These are phyloP conservation scores for Alternaria gansuensis DNA, from an alignment of 2,329 filamentous ascomycete genomes.

Conservation along the genomic window DNA sequence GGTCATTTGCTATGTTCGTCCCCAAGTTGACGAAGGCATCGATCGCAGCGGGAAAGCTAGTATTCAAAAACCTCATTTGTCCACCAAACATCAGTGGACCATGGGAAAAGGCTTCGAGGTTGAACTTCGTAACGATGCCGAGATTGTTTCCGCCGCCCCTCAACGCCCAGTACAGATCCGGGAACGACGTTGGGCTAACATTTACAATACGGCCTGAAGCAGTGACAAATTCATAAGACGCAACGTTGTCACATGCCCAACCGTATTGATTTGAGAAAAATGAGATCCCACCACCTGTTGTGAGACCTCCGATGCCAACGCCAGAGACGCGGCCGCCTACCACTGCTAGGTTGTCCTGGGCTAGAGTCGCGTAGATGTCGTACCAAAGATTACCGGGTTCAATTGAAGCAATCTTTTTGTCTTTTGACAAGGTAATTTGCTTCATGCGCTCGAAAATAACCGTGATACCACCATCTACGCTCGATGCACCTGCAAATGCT, in stretches of 20 bases:
- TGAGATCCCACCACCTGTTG: slow-evolving; percentile 38
- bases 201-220: slow-evolving; percentile 29
- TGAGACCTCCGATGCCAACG: slow-evolving; percentile 42
- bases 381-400: slow-evolving; percentile 47
- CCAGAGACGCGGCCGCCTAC: slow-evolving; percentile 42
- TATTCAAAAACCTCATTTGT: slow-evolving; percentile 13
- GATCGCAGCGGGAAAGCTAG: slow-evolving; percentile 28
- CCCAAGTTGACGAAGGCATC: slow-evolving; percentile 25
- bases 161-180: slow-evolving; percentile 51
- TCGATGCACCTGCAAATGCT: slow-evolving; percentile 39
- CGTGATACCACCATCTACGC: slow-evolving; percentile 41
- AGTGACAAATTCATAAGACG: slow-evolving; percentile 47
- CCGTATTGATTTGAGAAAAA: slow-evolving; percentile 44
- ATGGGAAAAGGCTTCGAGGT: slow-evolving; percentile 29
- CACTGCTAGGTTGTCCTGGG: slow-evolving; percentile 33
- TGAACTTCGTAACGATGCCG: slow-evolving; percentile 43
- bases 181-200: slow-evolving; percentile 42
- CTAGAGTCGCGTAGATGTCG: slow-evolving; percentile 42
- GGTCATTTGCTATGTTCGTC: slow-evolving; percentile 1
- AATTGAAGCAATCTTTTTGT: slow-evolving; percentile 37
- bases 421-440: slow-evolving; percentile 25
- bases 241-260: slow-evolving; percentile 48
- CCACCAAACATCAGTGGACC: slow-evolving; percentile 19
- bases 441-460: slow-evolving; percentile 40
- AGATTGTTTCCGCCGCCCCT: slow-evolving; percentile 47